Evolutionary conservation across 2,329 filamentous ascomycete species (phyloP), one percentile per base, ranked within the genome.

Genomic region (Septoria linicola): DNA sequence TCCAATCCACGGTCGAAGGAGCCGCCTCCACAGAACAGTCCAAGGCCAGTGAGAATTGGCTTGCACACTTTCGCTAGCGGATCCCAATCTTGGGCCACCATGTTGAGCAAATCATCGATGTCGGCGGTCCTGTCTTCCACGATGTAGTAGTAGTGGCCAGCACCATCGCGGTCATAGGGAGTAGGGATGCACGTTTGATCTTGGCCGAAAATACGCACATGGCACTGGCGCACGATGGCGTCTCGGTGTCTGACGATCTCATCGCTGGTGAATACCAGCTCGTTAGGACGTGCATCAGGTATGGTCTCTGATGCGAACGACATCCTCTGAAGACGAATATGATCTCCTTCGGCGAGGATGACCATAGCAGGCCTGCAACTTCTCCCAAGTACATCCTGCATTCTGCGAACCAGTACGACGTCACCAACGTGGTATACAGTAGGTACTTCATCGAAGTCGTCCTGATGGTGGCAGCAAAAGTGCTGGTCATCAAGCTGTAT

Each of bases 1-100:
- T 90, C 87, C 0, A 95, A 72, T 0, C 88, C 88, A 23, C 86
- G 77, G 4, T 88, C 88, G 44, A 93, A 82, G 45, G 85, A 89
- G 0, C 89, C 88, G 14, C 85, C 84, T 1, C 89, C 89, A 58
- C 85, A 89, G 62, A 89, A 95, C 0, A 93, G 71, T 56, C 89
- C 87, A 3, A 92, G 69, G 0, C 84, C 85, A 37, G 23, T 53
- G 3, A 67, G 42, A 14, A 56, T 59, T 8, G 27, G 31, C n/a
- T n/a, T n/a, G n/a, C n/a, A n/a, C n/a, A n/a, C n/a, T n/a, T n/a
- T n/a, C 2, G 21, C 7, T n/a, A 14, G 23, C 10, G 39, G 51
- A 41, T 39, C 41, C 50, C 54, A 88, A 72, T 51, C 74, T 75
- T 14, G 63, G n/a, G n/a, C n/a, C n/a, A n/a, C n/a, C n/a, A 54